Base-by-base conservation (phyloP, 1,284 basidiomycete genomes). In the Fomitopsis palustris region DNA sequence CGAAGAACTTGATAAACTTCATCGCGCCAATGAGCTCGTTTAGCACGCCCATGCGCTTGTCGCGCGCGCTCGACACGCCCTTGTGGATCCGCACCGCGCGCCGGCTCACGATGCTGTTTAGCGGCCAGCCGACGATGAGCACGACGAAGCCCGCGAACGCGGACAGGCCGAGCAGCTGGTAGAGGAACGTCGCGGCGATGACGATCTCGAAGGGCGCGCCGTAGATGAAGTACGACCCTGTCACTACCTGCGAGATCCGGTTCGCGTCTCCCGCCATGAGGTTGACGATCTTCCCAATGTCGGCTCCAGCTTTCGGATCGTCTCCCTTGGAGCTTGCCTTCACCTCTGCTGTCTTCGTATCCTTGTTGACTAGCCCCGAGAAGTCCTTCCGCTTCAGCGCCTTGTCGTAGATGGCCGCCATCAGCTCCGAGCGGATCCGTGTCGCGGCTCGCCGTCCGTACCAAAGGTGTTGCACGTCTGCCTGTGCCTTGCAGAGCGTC, bases 1-100 rank as follows among this genome's bases (percentile, higher is more conserved):
- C 90, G 62, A 92, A 92, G 75, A 93, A 91, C 67, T 95, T 95
- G 77, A 95, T 89, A 68, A 94, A 92, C 67, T 91, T 92, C 63
- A 91, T 85, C 3, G 88, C 86, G 35, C 84, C 78, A 56, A 96
- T 89, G 17, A 98, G 78, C 72, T 98, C 95, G 60, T 89, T 95
- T 66, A 97, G 74, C 17, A 93, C 87, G 0, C 80, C 82, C 85
- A 97, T 95, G 2, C 95, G 83, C 69, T 87, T 88, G 69, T 98
- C 95, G 9, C 92, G 79, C 0, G 93, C 86, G 10, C 84, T 80
- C 43, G 89, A 76, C 25, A 92, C 72, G 8, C 86, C 86, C 70
- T 90, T 91, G 61, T 90, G 85, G 59, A 95, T 93, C 54, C 84
- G 74, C 33, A 87, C 78, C 55, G 81, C 84, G 4, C 90, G 81